These are phyloP conservation scores for Botrytis aclada DNA, from an alignment of 2,329 filamentous ascomycete genomes.

Conservation along the genomic window DNA sequence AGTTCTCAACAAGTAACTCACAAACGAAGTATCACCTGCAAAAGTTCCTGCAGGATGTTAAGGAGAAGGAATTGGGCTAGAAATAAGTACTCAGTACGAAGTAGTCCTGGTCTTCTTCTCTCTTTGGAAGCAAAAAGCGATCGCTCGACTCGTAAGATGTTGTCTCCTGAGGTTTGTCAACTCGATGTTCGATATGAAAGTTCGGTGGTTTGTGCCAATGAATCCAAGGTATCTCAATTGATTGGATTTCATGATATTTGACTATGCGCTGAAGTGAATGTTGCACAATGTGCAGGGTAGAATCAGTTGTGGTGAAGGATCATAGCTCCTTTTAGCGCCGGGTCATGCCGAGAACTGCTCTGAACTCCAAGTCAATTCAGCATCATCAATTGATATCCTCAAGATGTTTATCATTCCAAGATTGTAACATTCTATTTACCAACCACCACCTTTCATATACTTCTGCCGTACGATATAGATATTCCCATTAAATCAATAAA, in stretches of 20 bases:
- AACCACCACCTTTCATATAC: neutral
- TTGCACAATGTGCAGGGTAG: neutral
- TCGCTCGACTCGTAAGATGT: neutral
- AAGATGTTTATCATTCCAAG: neutral
- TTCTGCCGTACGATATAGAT: neutral
- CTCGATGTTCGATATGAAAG: neutral
- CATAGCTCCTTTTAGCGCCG: constrained; percentile 6
- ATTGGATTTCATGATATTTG: neutral
- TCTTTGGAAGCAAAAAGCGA: neutral
- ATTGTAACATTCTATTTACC: neutral
- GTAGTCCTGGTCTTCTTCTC: neutral
- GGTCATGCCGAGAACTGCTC: neutral
- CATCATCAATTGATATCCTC: neutral
- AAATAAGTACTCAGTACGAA: neutral
- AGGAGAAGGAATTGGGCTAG: neutral
- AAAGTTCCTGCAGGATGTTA: neutral
- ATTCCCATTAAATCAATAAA: neutral
- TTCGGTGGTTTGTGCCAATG: neutral
- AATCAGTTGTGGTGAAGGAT: neutral
- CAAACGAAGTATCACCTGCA: neutral
- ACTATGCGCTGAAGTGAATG: too few species aligned
- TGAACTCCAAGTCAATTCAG: neutral
- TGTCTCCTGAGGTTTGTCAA: neutral
- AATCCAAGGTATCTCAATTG: neutral
- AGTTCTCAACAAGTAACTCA: neutral